These are phyloP conservation scores for Syncephalastrum racemosum DNA, from an alignment of 371 early-diverging fungal species.

Conservation along the genomic window DNA sequence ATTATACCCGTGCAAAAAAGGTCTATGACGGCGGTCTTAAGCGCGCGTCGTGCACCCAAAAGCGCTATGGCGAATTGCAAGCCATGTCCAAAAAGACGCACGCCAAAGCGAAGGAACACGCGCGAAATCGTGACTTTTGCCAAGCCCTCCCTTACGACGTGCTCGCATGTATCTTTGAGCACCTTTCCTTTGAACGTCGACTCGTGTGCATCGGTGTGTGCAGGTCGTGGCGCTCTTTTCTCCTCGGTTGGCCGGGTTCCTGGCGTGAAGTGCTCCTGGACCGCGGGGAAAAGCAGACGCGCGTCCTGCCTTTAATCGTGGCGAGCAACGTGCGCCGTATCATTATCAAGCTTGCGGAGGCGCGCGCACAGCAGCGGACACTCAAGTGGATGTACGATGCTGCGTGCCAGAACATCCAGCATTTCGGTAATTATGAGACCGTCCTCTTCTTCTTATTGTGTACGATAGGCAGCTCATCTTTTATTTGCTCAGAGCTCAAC, in stretches of 20 bases:
- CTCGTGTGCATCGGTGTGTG: conserved; percentile 36
- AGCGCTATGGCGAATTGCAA: conserved; percentile 19
- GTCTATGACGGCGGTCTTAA: conserved; percentile 25
- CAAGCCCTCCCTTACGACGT: conserved; percentile 35
- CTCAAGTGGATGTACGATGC: conserved; percentile 23
- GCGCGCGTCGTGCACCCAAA: conserved; percentile 18
- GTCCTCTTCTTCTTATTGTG: conserved; percentile 1
- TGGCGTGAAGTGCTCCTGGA: conserved; percentile 39
- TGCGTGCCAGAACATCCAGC: conserved; percentile 34
- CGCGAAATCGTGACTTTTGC: conserved; percentile 20
- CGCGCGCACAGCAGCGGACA: conserved; percentile 10
- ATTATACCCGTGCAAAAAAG: conserved; percentile 14
- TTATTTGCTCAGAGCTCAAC: too few species aligned
- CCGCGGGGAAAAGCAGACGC: conserved; percentile 13
- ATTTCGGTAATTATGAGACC: conserved; percentile 24
- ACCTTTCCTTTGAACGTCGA: conserved; percentile 34
- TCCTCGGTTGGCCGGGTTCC: conserved; percentile 32
- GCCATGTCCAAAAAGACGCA: conserved; percentile 8
- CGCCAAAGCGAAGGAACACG: neutral
- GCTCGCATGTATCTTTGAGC: conserved; percentile 27
- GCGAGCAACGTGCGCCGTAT: conserved; percentile 30
- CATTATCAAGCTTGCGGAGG: conserved; percentile 11
- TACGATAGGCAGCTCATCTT: too few species aligned
- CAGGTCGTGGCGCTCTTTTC: conserved; percentile 30
- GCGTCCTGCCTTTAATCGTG: conserved; percentile 24